Percentiles rank a stretch among this genome's conserved stretches.
Evolutionary conservation across 495 filamentous ascomycete species (phyloP).

Genomic region (Cairneyella variabilis): DNA sequence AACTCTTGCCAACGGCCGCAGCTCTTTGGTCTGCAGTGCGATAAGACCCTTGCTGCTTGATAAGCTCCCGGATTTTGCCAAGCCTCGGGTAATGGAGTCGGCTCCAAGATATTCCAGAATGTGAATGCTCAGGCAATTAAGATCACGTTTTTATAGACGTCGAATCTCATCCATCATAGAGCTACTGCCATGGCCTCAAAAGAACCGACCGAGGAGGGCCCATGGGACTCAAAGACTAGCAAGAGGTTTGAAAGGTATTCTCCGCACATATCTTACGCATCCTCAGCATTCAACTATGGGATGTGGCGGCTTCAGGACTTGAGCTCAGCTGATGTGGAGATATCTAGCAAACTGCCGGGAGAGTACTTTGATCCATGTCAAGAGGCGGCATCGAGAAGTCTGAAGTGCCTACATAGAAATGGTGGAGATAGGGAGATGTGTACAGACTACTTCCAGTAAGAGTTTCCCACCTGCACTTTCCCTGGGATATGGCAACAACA

Average conservation of each 20-base stretch:
- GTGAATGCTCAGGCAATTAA: too few species aligned
- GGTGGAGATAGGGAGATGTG: constrained; percentile 82
- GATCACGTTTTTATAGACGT: background rate
- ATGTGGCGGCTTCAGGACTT: too few species aligned
- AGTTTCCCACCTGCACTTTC: constrained; percentile 5
- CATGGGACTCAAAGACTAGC: constrained; percentile 31
- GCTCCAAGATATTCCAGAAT: too few species aligned
- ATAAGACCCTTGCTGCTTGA: too few species aligned
- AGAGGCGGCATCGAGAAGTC: constrained; percentile 81
- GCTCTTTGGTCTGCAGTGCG: too few species aligned
- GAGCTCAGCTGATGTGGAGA: constrained; percentile 1
- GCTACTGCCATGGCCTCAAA: constrained; percentile 16
- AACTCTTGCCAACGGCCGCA: too few species aligned
- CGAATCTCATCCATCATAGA: background rate
- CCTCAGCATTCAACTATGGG: too few species aligned
- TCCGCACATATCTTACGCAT: too few species aligned
- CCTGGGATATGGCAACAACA: background rate
- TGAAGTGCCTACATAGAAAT: constrained; percentile 85
- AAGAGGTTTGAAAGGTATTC: constrained; percentile 43
- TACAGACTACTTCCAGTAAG: constrained; percentile 89
- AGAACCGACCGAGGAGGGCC: constrained; percentile 10
- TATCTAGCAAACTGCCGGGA: constrained; percentile 69
- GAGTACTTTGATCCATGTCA: constrained; percentile 94
- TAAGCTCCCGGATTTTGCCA: too few species aligned
- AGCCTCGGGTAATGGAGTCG: too few species aligned